Base-by-base conservation (phyloP, 768 basidiomycete species). In the Podaxis pistillaris region DNA sequence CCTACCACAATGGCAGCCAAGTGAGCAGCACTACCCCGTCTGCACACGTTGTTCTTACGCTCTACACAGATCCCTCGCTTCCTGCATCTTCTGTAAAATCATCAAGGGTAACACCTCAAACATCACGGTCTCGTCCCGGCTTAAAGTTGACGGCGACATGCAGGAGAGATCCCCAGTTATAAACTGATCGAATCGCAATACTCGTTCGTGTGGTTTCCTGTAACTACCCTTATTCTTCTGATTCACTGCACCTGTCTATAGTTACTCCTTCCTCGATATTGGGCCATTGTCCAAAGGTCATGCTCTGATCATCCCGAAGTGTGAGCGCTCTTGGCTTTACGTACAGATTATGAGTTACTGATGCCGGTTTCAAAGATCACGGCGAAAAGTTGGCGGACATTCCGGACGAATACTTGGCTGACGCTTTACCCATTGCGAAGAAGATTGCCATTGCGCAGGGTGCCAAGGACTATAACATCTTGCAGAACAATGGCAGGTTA, bases 11-110 rank as follows among this genome's bases (percentile, higher is more conserved):
- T 79, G 75, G 75, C 77, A 28, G 71, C 72, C 26, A 81, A 76
- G 79, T 81, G 72, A 64, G 63, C 7, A 44, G 50, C 30, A 30
- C 22, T 38, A 22, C 58, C 17, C 37, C 38, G 19, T 50, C 7
- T 30, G 58, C 59, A 26, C 11, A 33, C 41, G 53, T 28, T 41
- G 36, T 54, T n/a, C 51, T 44, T 28, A 44, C 57, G 58, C 33
- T 38, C 11, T 37, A 58, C 52, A 13, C 60, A 88, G 88, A 69
- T 77, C 78, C 53, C 79, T 89, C 56, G 81, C 86, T 4, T 74
- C 73, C 24, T 97, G 95, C 75, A 76, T 98, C 69, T 98, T 97
- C 79, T 98, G 96, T 83, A 97, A 89, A 79, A 97, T 98, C 74
- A 83, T 95, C 78, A 92, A 92, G 78, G 92, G 94, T 87, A 51